phyloP scores from a whole-genome alignment of 345 rosid genomes.

The Salix dunnii region DNA sequence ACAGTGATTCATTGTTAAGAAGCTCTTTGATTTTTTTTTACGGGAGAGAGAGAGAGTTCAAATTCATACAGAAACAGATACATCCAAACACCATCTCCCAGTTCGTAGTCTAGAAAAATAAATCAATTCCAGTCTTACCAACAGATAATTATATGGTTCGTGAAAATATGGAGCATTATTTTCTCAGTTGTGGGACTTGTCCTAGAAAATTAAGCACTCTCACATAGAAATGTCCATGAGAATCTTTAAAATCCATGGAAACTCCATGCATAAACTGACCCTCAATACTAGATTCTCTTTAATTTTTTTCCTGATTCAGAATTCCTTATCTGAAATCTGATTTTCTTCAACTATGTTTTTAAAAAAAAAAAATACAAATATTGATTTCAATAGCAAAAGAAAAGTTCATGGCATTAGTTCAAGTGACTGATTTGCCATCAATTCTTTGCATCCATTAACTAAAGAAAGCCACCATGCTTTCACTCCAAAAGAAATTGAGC shows the following conservation, averaged over 20 bases:
- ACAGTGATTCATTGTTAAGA: conserved; percentile 3
- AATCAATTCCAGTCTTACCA: neutral
- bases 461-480: conserved; percentile 15
- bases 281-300: neutral
- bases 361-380: neutral
- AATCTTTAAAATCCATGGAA: neutral
- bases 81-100: neutral
- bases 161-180: too few relatives aligned
- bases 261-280: neutral
- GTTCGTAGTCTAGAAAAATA: neutral
- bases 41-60: neutral
- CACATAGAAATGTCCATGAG: neutral
- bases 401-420: neutral
- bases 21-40: neutral
- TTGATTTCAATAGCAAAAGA: neutral
- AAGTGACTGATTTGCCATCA: neutral
- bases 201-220: neutral
- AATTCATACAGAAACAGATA: neutral
- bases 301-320: neutral
- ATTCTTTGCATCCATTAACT: neutral
- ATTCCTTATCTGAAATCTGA: neutral
- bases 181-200: neutral
- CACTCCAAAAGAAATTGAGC: neutral
- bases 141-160: neutral
- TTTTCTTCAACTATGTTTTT: neutral